Conservation (phyloP, 805 yeast genomes). For the Wickerhamiella azymoides region DNA sequence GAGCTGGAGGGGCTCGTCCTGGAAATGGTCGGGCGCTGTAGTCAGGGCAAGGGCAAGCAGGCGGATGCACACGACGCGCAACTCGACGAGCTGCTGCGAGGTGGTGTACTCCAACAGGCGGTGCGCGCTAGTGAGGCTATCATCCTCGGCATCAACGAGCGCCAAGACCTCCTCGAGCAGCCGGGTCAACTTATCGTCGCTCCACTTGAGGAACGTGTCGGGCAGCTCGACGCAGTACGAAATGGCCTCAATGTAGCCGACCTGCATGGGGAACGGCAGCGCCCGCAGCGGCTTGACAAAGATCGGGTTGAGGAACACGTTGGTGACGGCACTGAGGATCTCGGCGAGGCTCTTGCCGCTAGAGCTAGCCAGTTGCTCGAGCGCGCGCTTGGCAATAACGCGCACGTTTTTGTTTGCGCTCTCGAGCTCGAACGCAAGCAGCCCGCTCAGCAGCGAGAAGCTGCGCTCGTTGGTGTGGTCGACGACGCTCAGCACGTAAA, state of each 20-base stretch:
- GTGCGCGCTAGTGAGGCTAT: conserved; percentile 77
- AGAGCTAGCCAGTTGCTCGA: conserved; percentile 52
- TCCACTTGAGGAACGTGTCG: conserved; percentile 66
- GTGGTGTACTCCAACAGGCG: conserved; percentile 77
- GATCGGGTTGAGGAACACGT: conserved; percentile 74
- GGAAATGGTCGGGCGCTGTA: conserved; percentile 60
- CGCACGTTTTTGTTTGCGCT: conserved; percentile 77
- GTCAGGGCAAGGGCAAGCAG: conserved; percentile 71
- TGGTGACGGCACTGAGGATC: conserved; percentile 71
- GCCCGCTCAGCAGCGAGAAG: conserved; percentile 71
- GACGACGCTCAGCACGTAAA: conserved; percentile 50
- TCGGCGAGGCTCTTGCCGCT: conserved; percentile 57
- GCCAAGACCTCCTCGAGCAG: conserved; percentile 82
- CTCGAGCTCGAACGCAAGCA: conserved; percentile 82
- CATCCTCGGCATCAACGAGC: conserved; percentile 94
- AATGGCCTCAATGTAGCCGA: conserved; percentile 96
- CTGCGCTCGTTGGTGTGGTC: conserved; percentile 56
- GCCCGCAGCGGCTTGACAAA: conserved; percentile 96
- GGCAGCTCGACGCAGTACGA: conserved; percentile 76
- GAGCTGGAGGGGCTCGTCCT: conserved; percentile 45
- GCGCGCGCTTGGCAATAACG: conserved; percentile 61
- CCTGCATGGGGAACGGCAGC: conserved; percentile 95
- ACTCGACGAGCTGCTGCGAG: conserved; percentile 70
- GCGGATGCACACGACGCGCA: conserved; percentile 81
- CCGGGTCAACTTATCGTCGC: conserved; percentile 68